Evolutionary conservation across 179 eudicot species (phyloP).

Genomic region (Amaranthus tricolor): DNA sequence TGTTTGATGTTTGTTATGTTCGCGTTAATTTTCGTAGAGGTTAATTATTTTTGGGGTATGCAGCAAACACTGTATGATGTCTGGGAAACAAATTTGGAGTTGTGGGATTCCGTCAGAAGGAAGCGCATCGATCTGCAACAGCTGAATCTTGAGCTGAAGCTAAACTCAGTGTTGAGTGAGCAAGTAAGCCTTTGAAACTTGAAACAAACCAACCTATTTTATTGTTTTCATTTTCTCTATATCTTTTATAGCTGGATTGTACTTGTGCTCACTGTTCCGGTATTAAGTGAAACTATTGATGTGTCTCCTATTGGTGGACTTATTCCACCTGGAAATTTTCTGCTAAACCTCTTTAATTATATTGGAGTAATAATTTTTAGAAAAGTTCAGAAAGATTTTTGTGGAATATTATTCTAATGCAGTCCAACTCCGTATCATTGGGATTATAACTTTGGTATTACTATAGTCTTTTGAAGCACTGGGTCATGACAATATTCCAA

Average conservation of each 20-base stretch:
- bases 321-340: background rate
- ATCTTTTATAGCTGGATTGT: background rate
- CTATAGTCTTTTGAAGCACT: too few species aligned
- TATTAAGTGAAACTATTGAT: background rate
- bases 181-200: slow-evolving; percentile 50
- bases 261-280: background rate
- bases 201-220: background rate
- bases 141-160: slow-evolving; percentile 57
- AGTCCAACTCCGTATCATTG: too few species aligned
- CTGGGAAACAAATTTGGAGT: slow-evolving; percentile 62
- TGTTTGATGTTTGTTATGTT: background rate
- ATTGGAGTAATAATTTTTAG: too few species aligned
- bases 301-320: background rate
- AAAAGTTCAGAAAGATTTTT: too few species aligned
- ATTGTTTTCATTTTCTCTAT: background rate
- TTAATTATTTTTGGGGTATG: slow-evolving; percentile 24
- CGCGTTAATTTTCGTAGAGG: slow-evolving; percentile 1
- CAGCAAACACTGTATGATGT: slow-evolving; percentile 72
- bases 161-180: slow-evolving; percentile 49
- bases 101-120: slow-evolving; percentile 55
- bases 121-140: slow-evolving; percentile 62
- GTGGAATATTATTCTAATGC: too few species aligned
- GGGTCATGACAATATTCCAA: too few species aligned
- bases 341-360: too few species aligned
- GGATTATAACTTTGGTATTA: too few species aligned